Conservation (phyloP, 2,329 filamentous ascomycete species). For the Metarhizium guizhouense region DNA sequence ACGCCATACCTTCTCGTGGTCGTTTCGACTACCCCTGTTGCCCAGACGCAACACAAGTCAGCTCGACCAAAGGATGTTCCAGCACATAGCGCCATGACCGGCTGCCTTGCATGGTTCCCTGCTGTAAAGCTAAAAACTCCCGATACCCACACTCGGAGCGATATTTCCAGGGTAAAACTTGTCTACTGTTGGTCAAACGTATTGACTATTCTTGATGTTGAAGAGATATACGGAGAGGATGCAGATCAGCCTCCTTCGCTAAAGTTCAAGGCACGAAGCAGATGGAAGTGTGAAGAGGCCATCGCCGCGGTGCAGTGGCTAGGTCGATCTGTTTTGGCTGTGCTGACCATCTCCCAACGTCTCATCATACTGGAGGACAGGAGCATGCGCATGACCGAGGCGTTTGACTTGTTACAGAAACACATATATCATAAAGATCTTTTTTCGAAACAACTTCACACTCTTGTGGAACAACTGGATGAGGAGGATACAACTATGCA, state of each 20-base stretch:
- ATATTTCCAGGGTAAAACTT: conserved; percentile 73
- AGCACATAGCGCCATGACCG: conserved; percentile 85
- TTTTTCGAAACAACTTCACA: conserved; percentile 80
- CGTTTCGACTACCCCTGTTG: conserved; percentile 91
- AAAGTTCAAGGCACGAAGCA: conserved; percentile 70
- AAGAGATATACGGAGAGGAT: conserved; percentile 59
- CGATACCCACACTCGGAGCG: conserved; percentile 56
- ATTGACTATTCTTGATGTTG: conserved; percentile 84
- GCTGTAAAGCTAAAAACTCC: conserved; percentile 82
- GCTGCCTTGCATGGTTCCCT: conserved; percentile 94
- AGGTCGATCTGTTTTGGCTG: conserved; percentile 81
- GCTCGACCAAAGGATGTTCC: conserved; percentile 83
- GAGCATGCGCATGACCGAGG: conserved; percentile 83
- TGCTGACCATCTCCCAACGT: conserved; percentile 89
- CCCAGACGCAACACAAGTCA: conserved; percentile 93
- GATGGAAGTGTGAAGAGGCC: conserved; percentile 90
- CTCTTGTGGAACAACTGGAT: conserved; percentile 78
- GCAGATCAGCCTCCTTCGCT: conserved; percentile 71
- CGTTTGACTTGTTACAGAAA: conserved; percentile 83
- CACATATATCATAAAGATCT: conserved; percentile 88
- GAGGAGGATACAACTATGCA: conserved; percentile 86
- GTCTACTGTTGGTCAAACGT: conserved; percentile 99
- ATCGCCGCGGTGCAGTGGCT: conserved; percentile 97
- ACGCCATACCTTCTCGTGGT: conserved; percentile 94
- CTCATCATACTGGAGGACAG: conserved; percentile 87